phyloP scores from a whole-genome alignment of 352 stramenopile species.

The Halophytophthora batemanensis region DNA sequence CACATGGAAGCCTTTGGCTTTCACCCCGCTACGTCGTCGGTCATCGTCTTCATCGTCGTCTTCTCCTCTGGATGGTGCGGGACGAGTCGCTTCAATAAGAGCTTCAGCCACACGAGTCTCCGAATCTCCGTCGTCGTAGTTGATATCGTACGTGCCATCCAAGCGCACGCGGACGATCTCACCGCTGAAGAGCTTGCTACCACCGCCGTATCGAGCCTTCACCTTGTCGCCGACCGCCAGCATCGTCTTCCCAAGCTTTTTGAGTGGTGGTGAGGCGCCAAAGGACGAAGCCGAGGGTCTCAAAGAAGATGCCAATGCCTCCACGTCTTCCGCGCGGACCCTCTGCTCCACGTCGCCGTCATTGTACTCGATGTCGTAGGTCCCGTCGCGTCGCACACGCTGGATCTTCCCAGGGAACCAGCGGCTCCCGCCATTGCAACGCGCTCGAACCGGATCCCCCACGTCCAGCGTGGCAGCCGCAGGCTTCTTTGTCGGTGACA shows the following conservation, averaged over 20 bases:
- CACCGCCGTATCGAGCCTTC: constrained; percentile 38
- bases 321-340: constrained; percentile 20
- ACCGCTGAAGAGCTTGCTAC: constrained; percentile 36
- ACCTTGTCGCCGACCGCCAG: constrained; percentile 35
- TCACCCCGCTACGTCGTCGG: constrained; percentile 3
- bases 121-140: constrained; percentile 57
- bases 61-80: background rate
- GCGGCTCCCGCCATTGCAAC: constrained; percentile 69
- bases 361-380: constrained; percentile 59
- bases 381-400: constrained; percentile 49
- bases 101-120: constrained; percentile 29
- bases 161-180: constrained; percentile 34
- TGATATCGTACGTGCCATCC: constrained; percentile 70
- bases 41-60: constrained; percentile 10
- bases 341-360: constrained; percentile 48
- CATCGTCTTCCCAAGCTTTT: constrained; percentile 5
- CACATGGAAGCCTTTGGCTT: constrained; percentile 18
- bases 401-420: constrained; percentile 65
- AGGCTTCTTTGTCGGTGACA: constrained; percentile 4
- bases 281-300: constrained; percentile 12
- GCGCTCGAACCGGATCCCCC: constrained; percentile 24
- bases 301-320: background rate
- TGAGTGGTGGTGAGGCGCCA: constrained; percentile 10
- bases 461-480: constrained; percentile 4
- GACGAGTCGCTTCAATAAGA: constrained; percentile 13